Evolutionary conservation across 345 rosid genomes (phyloP).

Genomic region (Dipteronia sinensis): DNA sequence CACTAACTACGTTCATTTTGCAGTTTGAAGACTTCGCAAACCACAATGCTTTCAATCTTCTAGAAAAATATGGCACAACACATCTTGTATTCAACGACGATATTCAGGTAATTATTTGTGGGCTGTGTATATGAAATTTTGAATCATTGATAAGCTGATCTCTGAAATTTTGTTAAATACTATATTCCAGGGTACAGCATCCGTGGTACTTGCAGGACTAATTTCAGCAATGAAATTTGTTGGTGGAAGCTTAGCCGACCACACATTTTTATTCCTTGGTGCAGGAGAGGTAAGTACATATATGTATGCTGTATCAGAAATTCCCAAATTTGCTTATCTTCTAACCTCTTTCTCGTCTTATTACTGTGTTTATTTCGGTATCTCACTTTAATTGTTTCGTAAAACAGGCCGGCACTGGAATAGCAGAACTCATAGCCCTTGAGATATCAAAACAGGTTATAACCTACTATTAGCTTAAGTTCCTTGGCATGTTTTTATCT

Average conservation of each 20-base stretch:
- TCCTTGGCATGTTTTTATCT: not conserved
- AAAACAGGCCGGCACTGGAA: slow-evolving; percentile 96
- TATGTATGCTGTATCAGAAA: not conserved
- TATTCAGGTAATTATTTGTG: slow-evolving; percentile 69
- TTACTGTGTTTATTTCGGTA: slow-evolving; percentile 9
- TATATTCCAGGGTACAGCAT: slow-evolving; percentile 85
- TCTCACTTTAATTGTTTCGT: slow-evolving; percentile 12
- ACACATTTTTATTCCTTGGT: slow-evolving; percentile 89
- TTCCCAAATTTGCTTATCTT: not conserved
- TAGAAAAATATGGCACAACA: slow-evolving; percentile 83
- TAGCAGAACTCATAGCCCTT: slow-evolving; percentile 91
- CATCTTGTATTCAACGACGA: slow-evolving; percentile 99
- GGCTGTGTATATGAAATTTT: not conserved
- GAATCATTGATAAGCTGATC: not conserved
- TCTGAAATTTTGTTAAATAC: slow-evolving; percentile 19
- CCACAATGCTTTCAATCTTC: slow-evolving; percentile 93
- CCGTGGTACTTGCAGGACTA: slow-evolving; percentile 97
- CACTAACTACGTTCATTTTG: slow-evolving; percentile 23
- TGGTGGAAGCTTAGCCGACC: slow-evolving; percentile 79
- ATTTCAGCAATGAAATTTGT: slow-evolving; percentile 72
- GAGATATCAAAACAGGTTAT: slow-evolving; percentile 86
- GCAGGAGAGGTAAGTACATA: slow-evolving; percentile 80
- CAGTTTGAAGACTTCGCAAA: slow-evolving; percentile 99
- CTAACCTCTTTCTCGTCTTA: not conserved
- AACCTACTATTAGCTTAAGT: slow-evolving; percentile 14